Evolutionary conservation across 2,329 filamentous ascomycete genomes (phyloP), one percentile per base, ranked within the genome.

Genomic region (Mycocentrospora acerina): DNA sequence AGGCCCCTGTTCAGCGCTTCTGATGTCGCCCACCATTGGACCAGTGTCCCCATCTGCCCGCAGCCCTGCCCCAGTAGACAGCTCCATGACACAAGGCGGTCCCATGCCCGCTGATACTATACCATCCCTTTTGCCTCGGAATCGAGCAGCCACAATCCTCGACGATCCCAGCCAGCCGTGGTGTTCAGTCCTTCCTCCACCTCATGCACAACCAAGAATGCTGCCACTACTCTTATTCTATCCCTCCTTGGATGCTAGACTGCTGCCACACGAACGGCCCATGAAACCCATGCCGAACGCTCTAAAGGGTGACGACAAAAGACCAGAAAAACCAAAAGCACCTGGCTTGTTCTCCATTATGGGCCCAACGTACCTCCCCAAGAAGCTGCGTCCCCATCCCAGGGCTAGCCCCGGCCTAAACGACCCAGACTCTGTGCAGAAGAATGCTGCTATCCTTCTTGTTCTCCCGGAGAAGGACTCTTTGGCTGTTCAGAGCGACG

Each of bases 171-270:
- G 40, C 18, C 44, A 61, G 24, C 46, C 60, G 6, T 71, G 69
- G 69, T 64, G 66, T 1, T 60, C 55, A 12, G 50, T 65, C 3
- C 58, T 72, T 2, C 67, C 68, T 7, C 42, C 54, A 3, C 50
- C 61, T 7, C 56, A 66, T 35, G 55, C 59, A 4, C 63, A 65
- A 33, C 59, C 62, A 4, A 39, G 57, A 32, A 59, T 60, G 32
- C 42, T 72, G 11, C 68, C 70, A 2, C 59, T 72, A 4, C 55
- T 71, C 24, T 62, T 72, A 12, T 71, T 71, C 53, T 72, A 71
- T 37, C 69, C 70, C 13, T 67, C 67, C 5, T 59, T 72, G 28
- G 70, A 72, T 43, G 60, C 66, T 4, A 62, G 69, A 16, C 55
- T 69, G 19, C 53, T 70, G 7, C 70, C 69, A 5, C 65, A 69